Base-by-base conservation (phyloP, 2,329 filamentous ascomycete genomes). In the Tolypocladium pustulatum region DNA sequence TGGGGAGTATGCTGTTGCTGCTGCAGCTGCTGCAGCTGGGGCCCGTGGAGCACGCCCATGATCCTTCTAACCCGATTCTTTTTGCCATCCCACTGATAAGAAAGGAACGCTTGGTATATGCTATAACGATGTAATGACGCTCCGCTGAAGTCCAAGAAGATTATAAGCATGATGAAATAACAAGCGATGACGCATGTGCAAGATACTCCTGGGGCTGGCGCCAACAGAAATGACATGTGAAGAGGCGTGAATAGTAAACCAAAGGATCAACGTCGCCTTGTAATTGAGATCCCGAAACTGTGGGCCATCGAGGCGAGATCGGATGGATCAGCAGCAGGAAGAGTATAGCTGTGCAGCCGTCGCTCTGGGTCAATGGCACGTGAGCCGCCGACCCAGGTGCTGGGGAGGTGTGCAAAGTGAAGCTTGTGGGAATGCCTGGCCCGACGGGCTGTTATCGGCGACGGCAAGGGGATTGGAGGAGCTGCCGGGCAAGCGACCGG, bases 81-180 rank as follows among this genome's bases (percentile, higher is more conserved):
- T 55, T 55, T n/a, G 22, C 25, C 27, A 15, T 41, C 37, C 54
- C 54, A 37, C 54, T 55, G 20, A 32, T 41, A 17, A 55, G 13
- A 20, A 34, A n/a, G 34, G n/a, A 15, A 25, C n/a, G 6, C 46
- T 20, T 27, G 25, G 17, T 55, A 30, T 20, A 22, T 37, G 41
- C 40, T 54, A 51, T 49, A 51, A 57, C 34, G 41, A 49, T 49
- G 55, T n/a, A 30, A 55, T 55, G 56, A 58, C 38, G 57, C 58
- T 30, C 27, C 52, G 59, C 57, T 37, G 22, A 53, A 56, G 43
- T 53, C 17, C 37, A 43, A 22, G n/a, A 15, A 34, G 25, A 34
- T 34, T 4, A n/a, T n/a, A 34, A 43, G 12, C 9, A 30, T 34
- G 9, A 52, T 34, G 4, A n/a, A 32, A 32, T 20, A 13, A 1